Conservation (phyloP, 1,284 basidiomycete genomes). For the Apiotrichum veenhuisii region DNA sequence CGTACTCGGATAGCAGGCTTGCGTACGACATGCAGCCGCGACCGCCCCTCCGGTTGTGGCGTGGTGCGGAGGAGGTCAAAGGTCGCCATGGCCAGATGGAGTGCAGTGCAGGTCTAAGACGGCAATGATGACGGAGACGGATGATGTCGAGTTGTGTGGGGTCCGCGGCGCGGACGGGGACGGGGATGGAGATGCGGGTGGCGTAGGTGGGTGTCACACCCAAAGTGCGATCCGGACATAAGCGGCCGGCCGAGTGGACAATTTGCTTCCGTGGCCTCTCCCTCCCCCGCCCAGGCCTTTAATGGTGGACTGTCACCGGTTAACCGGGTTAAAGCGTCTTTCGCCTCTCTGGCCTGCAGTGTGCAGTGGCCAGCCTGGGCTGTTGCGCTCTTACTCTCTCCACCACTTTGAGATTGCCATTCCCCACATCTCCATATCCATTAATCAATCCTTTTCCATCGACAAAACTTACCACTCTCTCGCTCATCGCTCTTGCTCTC, state of each 20-base stretch:
- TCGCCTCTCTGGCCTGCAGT: no score
- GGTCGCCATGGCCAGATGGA: slow-evolving; percentile 6
- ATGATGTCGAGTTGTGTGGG: not conserved
- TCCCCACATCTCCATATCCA: not conserved
- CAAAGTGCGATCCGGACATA: not conserved
- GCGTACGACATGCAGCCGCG: slow-evolving; percentile 32
- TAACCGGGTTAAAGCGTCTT: no score
- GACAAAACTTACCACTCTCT: not conserved
- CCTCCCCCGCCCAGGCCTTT: no score
- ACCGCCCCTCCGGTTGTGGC: not conserved
- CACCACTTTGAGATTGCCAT: not conserved
- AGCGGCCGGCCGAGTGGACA: not conserved
- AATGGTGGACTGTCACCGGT: no score
- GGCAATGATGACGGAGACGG: not conserved
- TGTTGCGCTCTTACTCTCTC: not conserved
- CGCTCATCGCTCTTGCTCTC: not conserved
- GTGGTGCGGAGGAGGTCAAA: not conserved
- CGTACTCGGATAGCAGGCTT: slow-evolving; percentile 34
- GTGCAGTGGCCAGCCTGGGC: not conserved
- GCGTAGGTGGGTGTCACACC: not conserved
- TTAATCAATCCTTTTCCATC: no score
- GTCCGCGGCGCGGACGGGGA: not conserved
- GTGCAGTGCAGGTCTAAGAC: not conserved
- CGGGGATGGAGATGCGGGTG: not conserved
- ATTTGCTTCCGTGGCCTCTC: not conserved